phyloP scores from a whole-genome alignment of 805 yeast genomes.

The Lachancea quebecensis region DNA sequence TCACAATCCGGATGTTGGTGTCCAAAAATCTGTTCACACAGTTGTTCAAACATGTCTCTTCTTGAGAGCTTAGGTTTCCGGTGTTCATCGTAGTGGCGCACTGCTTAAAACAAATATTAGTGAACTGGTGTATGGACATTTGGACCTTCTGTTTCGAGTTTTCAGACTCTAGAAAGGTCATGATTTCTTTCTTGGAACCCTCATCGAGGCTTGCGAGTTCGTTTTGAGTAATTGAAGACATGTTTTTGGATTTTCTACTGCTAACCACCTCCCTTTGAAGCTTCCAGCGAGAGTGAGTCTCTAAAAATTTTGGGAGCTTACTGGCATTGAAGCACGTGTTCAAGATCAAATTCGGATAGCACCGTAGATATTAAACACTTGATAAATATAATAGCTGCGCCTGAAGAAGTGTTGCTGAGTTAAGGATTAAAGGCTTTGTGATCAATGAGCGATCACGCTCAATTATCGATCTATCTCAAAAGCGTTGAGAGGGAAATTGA shows the following conservation, averaged over 20 bases:
- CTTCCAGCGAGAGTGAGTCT: background rate
- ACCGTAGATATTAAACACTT: no score
- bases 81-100: constrained; percentile 51
- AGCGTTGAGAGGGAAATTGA: constrained; percentile 22
- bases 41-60: constrained; percentile 67
- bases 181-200: constrained; percentile 62
- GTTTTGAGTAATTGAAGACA: constrained; percentile 35
- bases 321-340: background rate
- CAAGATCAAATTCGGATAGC: no score
- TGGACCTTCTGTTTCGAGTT: constrained; percentile 84
- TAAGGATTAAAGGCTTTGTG: no score
- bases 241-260: constrained; percentile 4
- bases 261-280: background rate
- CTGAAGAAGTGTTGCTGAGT: background rate
- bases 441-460: background rate
- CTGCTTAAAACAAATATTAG: constrained; percentile 85
- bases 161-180: constrained; percentile 72
- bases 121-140: constrained; percentile 77
- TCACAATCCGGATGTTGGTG: constrained; percentile 78
- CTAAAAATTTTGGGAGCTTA: background rate
- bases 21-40: constrained; percentile 85
- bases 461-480: constrained; percentile 15
- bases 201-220: constrained; percentile 52
- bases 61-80: constrained; percentile 46
- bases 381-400: background rate